Evolutionary conservation across 1,284 basidiomycete genomes (phyloP).

Genomic region (Ustilago xerochloae): DNA sequence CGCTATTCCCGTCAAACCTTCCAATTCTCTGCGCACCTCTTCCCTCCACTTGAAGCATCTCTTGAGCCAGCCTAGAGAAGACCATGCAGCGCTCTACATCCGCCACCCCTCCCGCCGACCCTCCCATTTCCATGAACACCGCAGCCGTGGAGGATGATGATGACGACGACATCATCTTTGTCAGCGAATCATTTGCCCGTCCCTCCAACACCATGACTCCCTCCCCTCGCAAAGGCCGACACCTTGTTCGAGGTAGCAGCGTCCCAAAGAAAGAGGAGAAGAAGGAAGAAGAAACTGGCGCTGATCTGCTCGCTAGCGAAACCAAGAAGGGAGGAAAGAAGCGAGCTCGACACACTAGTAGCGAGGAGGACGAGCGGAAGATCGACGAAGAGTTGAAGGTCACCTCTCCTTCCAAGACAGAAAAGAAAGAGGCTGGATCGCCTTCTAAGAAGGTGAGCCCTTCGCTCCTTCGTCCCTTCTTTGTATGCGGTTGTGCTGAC

Average conservation of each 20-base stretch:
- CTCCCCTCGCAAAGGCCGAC: background rate
- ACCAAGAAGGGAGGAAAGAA: background rate
- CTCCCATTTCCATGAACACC: background rate
- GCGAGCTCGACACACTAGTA: background rate
- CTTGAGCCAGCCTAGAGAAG: background rate
- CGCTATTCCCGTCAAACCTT: no score
- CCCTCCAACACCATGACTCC: background rate
- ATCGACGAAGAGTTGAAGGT: background rate
- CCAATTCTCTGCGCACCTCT: background rate
- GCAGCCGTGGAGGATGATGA: no score
- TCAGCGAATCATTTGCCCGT: constrained; percentile 3
- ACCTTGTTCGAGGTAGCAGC: background rate
- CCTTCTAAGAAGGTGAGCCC: background rate
- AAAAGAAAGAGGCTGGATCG: background rate
- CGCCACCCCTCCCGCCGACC: constrained; percentile 5
- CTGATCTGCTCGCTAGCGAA: background rate
- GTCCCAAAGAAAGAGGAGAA: background rate
- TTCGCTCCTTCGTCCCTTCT: background rate
- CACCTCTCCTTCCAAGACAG: background rate
- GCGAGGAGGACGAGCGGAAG: background rate
- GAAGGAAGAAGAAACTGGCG: background rate
- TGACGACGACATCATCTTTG: constrained; percentile 7
- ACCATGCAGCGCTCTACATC: background rate
- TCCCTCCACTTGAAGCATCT: background rate
- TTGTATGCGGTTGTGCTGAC: background rate